Evolutionary conservation across 106 monocot genomes (phyloP), one percentile per base, ranked within the genome.

Genomic region (Agapanthus africanus): DNA sequence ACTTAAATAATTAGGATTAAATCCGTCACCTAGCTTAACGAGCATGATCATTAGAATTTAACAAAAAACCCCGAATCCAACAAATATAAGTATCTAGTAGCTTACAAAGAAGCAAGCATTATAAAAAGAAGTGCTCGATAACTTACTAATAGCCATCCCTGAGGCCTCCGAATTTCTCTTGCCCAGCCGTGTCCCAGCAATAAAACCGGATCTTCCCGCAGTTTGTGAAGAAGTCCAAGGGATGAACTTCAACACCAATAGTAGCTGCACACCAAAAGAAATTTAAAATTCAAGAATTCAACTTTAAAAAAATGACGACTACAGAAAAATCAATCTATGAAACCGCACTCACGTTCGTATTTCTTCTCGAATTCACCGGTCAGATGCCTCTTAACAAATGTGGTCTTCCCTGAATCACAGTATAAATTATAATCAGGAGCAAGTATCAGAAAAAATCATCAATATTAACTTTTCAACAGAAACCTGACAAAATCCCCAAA

Each of bases 91-190:
- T n/a, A n/a, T n/a, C n/a, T n/a, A n/a, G n/a, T n/a, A n/a, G n/a
- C n/a, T n/a, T n/a, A n/a, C n/a, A n/a, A n/a, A n/a, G n/a, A n/a
- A n/a, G n/a, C n/a, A n/a, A 47, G 13, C 46, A 47, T 47, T 47
- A 35, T 35, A 0, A 0, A 63, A 16, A 4, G 19, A 63, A 21
- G 11, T 11, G 19, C 26, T 13, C 27, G 2, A 42, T 30, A 16
- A 60, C 87, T 87, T 28, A 87, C 87, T 87, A 87, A 31, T 87
- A 83, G 65, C 87, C 87, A 70, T 87, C 87, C 32, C 87, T 75
- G 39, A 87, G 83, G 1, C 83, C 87, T 61, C 87, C 87, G 69
- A 87, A 87, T 38, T 87, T 87, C 72, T 87, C 87, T 69, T 87
- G 87, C 9, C 87, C 87, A 5, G 87, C 83, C 2, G 83, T 87